Percentiles rank a stretch among this genome's conserved stretches.
phyloP scores from a whole-genome alignment of 106 monocot genomes.

The Allium fistulosum region DNA sequence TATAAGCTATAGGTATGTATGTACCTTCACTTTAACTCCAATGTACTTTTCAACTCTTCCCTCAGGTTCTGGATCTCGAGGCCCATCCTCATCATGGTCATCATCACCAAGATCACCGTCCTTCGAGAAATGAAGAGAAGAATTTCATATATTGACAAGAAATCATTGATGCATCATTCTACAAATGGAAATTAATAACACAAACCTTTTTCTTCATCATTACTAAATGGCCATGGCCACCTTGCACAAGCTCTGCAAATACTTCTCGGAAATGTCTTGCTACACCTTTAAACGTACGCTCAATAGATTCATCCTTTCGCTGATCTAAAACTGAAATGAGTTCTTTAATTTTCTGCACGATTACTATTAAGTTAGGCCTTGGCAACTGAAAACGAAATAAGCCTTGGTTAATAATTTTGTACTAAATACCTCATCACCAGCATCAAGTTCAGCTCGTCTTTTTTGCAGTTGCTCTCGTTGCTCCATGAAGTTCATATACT shows the following conservation, averaged over 20 bases:
- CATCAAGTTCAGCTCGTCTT: conserved; percentile 90
- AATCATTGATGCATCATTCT: background rate
- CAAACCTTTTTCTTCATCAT: conserved; percentile 99
- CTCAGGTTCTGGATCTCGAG: conserved; percentile 77
- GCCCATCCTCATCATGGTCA: conserved; percentile 79
- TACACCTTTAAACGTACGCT: conserved; percentile 97
- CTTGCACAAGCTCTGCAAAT: conserved; percentile 95
- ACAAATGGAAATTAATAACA: background rate
- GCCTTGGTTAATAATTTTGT: background rate
- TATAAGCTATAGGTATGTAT: background rate
- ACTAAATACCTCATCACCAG: conserved; percentile 74
- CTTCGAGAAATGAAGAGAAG: conserved; percentile 26
- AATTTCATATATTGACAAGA: background rate
- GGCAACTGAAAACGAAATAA: background rate
- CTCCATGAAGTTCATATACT: conserved; percentile 94
- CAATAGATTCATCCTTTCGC: conserved; percentile 98
- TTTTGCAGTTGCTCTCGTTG: conserved; percentile 90
- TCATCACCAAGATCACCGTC: conserved; percentile 84
- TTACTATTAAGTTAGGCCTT: conserved; percentile 7
- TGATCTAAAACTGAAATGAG: conserved; percentile 93
- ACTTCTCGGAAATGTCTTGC: conserved; percentile 96
- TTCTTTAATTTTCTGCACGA: conserved; percentile 90
- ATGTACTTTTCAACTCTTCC: conserved; percentile 96
- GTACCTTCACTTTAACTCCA: conserved; percentile 98
- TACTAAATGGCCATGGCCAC: conserved; percentile 92